Percentiles rank a stretch among this genome's conserved stretches.
phyloP scores from a whole-genome alignment of 495 filamentous ascomycete genomes.

The Aspergillus heteromorphus region DNA sequence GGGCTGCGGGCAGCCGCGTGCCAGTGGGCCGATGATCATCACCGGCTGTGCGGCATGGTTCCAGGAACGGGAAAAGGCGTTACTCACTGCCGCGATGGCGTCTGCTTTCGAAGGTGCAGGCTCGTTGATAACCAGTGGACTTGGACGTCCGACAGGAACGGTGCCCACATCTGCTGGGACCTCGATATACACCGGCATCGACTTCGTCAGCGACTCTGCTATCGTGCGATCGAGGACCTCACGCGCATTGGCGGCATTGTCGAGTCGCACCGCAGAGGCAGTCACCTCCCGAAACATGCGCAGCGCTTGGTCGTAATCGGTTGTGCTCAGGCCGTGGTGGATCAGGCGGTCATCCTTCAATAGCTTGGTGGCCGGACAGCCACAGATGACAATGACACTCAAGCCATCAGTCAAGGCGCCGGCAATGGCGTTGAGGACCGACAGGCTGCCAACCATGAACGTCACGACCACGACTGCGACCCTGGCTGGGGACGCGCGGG shows the following conservation, averaged over 20 bases:
- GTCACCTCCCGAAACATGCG: slow-evolving; percentile 4
- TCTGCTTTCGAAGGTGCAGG: too few species aligned
- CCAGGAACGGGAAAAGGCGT: too few species aligned
- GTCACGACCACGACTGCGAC: slow-evolving; percentile 67
- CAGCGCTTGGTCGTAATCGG: slow-evolving; percentile 2
- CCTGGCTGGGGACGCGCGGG: slow-evolving; percentile 50
- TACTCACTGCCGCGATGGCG: too few species aligned
- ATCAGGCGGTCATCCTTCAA: neutral
- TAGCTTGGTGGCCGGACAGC: slow-evolving; percentile 14
- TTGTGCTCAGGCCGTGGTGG: slow-evolving; percentile 3
- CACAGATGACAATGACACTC: slow-evolving; percentile 72
- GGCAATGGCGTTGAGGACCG: slow-evolving; percentile 62
- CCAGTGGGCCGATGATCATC: too few species aligned
- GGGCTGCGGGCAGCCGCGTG: too few species aligned
- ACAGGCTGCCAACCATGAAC: slow-evolving; percentile 71
- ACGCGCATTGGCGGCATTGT: neutral
- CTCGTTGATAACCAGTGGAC: too few species aligned
- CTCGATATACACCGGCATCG: slow-evolving; percentile 13
- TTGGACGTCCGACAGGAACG: too few species aligned
- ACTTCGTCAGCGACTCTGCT: neutral
- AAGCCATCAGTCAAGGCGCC: slow-evolving; percentile 69
- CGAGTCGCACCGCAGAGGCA: neutral
- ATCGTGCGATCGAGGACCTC: slow-evolving; percentile 1
- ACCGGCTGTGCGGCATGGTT: too few species aligned
- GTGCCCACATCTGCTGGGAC: neutral